Conservation (phyloP, 129 eudicot species). For the Escallonia herrerae region DNA sequence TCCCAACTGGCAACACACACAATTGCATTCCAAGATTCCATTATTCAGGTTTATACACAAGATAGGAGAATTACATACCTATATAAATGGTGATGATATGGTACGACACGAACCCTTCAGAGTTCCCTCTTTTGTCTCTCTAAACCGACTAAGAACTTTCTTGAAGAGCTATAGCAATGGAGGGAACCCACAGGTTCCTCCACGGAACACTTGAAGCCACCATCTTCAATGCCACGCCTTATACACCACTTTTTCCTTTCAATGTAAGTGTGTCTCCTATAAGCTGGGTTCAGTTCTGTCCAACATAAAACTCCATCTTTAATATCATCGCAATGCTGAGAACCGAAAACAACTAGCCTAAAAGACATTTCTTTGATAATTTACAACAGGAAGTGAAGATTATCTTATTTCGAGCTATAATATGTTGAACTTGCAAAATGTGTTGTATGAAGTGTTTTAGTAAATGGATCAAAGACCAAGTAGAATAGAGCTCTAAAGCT, state of each 20-base stretch:
- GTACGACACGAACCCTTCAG: background rate
- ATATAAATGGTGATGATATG: conserved; percentile 15
- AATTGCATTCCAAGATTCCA: conserved; percentile 30
- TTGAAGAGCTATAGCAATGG: conserved; percentile 25
- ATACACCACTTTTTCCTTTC: conserved; percentile 46
- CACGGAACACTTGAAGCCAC: conserved; percentile 97
- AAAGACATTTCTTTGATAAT: too few species aligned
- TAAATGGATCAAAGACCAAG: too few species aligned
- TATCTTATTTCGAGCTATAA: too few species aligned
- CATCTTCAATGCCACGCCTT: conserved; percentile 71
- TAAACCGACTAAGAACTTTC: background rate
- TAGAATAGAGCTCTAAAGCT: too few species aligned
- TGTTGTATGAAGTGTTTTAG: too few species aligned
- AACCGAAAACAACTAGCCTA: too few species aligned
- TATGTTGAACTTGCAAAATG: too few species aligned
- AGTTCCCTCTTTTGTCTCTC: background rate
- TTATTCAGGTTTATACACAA: conserved; percentile 19
- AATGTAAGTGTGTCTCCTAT: conserved; percentile 35
- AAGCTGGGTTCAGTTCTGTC: background rate
- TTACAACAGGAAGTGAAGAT: too few species aligned
- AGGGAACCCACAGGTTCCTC: conserved; percentile 39
- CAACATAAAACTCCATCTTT: too few species aligned
- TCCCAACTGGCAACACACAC: conserved; percentile 24
- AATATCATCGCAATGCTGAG: too few species aligned
- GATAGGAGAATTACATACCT: conserved; percentile 14